These are phyloP conservation scores for Suillus tomentosus DNA, from an alignment of 768 basidiomycete species.

Conservation along the genomic window DNA sequence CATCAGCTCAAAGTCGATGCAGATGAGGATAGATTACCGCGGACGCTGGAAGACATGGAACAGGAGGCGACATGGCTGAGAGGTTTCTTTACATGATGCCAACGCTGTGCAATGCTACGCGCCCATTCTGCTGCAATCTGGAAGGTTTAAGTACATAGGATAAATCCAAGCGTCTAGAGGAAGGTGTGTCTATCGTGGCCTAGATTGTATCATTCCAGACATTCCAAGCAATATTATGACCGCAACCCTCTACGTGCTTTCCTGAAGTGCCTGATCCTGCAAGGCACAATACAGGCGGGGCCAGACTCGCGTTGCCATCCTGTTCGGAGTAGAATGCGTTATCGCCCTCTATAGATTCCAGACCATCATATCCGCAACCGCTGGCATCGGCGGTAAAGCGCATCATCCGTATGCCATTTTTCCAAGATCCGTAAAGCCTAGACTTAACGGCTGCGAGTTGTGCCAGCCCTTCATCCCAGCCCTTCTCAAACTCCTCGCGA, in stretches of 20 bases:
- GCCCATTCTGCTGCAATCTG: not conserved
- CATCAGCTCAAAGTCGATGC: conserved; percentile 59
- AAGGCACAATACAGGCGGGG: conserved; percentile 41
- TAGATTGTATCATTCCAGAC: conserved; percentile 38
- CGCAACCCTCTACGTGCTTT: conserved; percentile 39
- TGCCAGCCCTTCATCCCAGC: conserved; percentile 63
- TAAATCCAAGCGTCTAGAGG: not conserved
- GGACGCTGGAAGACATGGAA: conserved; percentile 76
- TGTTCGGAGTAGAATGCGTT: conserved; percentile 28
- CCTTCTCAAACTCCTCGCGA: conserved; percentile 54
- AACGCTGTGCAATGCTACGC: not conserved
- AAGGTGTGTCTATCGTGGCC: conserved; percentile 2
- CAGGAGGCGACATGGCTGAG: conserved; percentile 72
- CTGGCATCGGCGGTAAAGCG: conserved; percentile 34
- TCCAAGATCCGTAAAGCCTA: conserved; percentile 48
- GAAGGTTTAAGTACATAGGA: conserved; percentile 3
- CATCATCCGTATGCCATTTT: conserved; percentile 48
- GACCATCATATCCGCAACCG: conserved; percentile 37
- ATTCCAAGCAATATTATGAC: conserved; percentile 36
- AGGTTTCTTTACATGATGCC: conserved; percentile 44
- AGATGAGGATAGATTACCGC: conserved; percentile 65
- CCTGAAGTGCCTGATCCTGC: conserved; percentile 32
- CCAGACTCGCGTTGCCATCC: conserved; percentile 16
- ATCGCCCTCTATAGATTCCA: conserved; percentile 35
- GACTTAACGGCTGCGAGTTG: conserved; percentile 51